phyloP scores from a whole-genome alignment of 352 stramenopile genomes.

The Phytophthora constricta region DNA sequence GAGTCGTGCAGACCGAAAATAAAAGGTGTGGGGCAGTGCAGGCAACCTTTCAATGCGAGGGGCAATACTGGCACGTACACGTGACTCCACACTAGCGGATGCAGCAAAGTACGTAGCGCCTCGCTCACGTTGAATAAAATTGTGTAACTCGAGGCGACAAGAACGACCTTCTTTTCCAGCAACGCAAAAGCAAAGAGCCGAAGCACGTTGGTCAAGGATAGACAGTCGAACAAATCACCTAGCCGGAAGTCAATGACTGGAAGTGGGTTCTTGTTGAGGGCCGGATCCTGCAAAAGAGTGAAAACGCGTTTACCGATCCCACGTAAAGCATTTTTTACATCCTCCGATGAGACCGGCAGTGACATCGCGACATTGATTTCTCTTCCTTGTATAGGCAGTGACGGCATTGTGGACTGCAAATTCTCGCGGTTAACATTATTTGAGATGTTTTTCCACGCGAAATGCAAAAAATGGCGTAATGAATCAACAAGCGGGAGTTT shows the following conservation, averaged over 20 bases:
- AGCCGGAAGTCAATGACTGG: slow-evolving; percentile 44
- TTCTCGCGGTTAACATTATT: neutral
- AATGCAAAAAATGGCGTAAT: slow-evolving; percentile 47
- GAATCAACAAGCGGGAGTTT: slow-evolving; percentile 59
- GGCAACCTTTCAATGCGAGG: slow-evolving; percentile 58
- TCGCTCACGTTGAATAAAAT: slow-evolving; percentile 67
- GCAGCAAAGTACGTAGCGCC: slow-evolving; percentile 52
- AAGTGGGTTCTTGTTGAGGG: slow-evolving; percentile 2
- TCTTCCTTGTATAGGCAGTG: neutral
- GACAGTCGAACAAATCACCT: slow-evolving; percentile 61
- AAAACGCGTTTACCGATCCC: slow-evolving; percentile 15
- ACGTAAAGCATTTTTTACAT: slow-evolving; percentile 7
- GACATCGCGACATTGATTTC: neutral
- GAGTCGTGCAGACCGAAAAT: slow-evolving; percentile 78
- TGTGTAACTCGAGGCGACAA: slow-evolving; percentile 74
- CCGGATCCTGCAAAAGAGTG: neutral
- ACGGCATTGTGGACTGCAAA: too few species aligned
- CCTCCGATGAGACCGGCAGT: neutral
- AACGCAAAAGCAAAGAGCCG: slow-evolving; percentile 68
- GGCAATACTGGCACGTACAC: slow-evolving; percentile 80
- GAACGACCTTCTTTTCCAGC: slow-evolving; percentile 77
- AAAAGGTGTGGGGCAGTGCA: slow-evolving; percentile 82
- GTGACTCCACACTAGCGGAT: slow-evolving; percentile 79
- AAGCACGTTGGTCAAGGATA: slow-evolving; percentile 66
- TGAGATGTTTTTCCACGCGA: slow-evolving; percentile 24